Base-by-base conservation (phyloP, 75 land plant genomes). In the Larix kaempferi region DNA sequence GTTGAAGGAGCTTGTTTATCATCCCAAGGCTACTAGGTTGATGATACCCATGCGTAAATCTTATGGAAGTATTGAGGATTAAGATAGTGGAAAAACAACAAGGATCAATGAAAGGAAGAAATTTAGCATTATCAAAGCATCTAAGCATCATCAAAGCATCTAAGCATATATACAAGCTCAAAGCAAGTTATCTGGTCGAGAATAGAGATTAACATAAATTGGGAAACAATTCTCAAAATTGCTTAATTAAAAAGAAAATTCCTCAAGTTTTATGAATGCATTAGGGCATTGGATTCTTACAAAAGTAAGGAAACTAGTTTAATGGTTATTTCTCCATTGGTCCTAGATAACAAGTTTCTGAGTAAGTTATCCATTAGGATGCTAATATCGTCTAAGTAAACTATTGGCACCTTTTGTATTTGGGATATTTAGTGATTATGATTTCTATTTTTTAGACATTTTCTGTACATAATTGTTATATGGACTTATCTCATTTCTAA, bases 41-140 rank as follows among this genome's bases (percentile, higher is more conserved):
- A 41, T 69, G 72, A 39, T 33, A 39, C 72, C 72, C 52, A 69
- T 39, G 22, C 21, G n/a, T 69, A 52, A 69, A 69, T 69, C 72
- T 41, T 49, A 69, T 21, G 72, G 49, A 39, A 65, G 26, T 37
- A 16, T 16, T 65, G 64, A 35, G 1, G 52, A 69, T 39, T 69
- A 8, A 35, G 72, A 69, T 69, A 22, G 23, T 21, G 72, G 72
- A 39, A 37, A 35, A 35, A 39, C 13, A 21, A 69, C 10, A 44
- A 69, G 19, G 23, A 69, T 69, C 52, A 69, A 69, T 23, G 41
- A 69, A 21, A 69, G 44, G 52, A 39, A 67, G 44, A 41, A 39
- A 41, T 37, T n/a, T 21, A 10, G 35, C 10, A 19, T 69, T 69
- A 66, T 16, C 65, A 27, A n/a, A n/a, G n/a, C n/a, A n/a, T n/a